Evolutionary conservation across 2,329 filamentous ascomycete genomes (phyloP), one percentile per base, ranked within the genome.

Genomic region (Domatiomyces catenatus): DNA sequence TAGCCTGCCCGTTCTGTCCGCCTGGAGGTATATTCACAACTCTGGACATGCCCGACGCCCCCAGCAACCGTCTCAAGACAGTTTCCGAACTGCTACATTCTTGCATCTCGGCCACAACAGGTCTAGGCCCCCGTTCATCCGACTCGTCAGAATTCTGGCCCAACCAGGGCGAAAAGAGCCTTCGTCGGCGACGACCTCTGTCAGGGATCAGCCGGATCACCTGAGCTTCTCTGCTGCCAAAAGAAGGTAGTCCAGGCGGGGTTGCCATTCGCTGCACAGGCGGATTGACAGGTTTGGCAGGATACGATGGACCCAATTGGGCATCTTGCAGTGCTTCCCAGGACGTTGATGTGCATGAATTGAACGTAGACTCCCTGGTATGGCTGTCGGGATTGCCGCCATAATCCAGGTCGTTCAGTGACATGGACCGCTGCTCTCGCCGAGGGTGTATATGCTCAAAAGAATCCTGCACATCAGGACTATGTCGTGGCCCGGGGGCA

Each of bases 231-330:
- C 57, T 58, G 2, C 63, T 66, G 20, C 68, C 67, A 52, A 71
- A 71, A 1, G 67, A 66, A 5, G 69, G 69, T 42, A 72, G 57
- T 0, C 70, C 69, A 1, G 68, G 67, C 18, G 70, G 69, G 2
- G 70, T 72, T 2, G 65, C 64, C 17, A 59, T 54, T 52, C 69
- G 60, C 26, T 58, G 51, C 10, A 68, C 68, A 26, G 69, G 67
- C 49, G 66, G 62, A 50, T 62, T 64, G 47, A 52, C 56, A 26
- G 69, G 69, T 20, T 63, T 56, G 32, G 58, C 51, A 24, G 63
- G 62, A 32, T 58, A 59, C 19, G 61, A 60, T n/a, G 64, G 64
- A 15, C 61, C 62, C 19, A 51, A 46, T 15, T 58, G 17, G 24
- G 56, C 59, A 44, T 42, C 52, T 6, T 61, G 57, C 62, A 44